These are phyloP conservation scores for Anisodus tanguticus DNA, from an alignment of 257 asterid genomes.

Conservation along the genomic window DNA sequence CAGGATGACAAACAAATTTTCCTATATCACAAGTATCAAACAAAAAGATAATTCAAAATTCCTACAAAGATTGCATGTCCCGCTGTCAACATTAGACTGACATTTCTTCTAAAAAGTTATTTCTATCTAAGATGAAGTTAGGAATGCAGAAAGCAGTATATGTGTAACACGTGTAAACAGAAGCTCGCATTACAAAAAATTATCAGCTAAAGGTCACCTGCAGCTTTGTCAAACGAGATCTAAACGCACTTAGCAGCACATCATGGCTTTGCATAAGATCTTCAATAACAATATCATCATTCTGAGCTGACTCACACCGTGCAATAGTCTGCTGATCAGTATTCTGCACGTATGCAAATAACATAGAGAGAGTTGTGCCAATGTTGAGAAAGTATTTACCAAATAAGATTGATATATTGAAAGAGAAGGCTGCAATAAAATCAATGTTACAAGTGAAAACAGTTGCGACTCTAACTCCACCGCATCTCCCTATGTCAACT, in stretches of 20 bases:
- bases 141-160: conserved; percentile 7
- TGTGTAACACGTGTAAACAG: background rate
- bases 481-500: background rate
- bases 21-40: background rate
- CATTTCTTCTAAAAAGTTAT: conserved; percentile 22
- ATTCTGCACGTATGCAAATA: conserved; percentile 37
- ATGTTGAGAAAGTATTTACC: background rate
- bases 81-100: background rate
- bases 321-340: conserved; percentile 39
- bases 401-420: conserved; percentile 7
- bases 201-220: conserved; percentile 57
- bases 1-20: conserved; percentile 6
- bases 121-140: background rate
- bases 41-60: background rate
- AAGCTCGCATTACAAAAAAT: background rate
- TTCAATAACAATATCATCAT: conserved; percentile 57
- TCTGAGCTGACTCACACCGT: conserved; percentile 48
- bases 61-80: background rate
- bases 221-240: conserved; percentile 88
- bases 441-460: conserved; percentile 5
- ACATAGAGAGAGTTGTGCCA: background rate
- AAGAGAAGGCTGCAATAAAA: conserved; percentile 11
- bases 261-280: conserved; percentile 82
- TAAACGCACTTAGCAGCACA: conserved; percentile 67
- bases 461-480: background rate